phyloP scores from a whole-genome alignment of 768 basidiomycete species.

The Candolleomyces eurysporus region DNA sequence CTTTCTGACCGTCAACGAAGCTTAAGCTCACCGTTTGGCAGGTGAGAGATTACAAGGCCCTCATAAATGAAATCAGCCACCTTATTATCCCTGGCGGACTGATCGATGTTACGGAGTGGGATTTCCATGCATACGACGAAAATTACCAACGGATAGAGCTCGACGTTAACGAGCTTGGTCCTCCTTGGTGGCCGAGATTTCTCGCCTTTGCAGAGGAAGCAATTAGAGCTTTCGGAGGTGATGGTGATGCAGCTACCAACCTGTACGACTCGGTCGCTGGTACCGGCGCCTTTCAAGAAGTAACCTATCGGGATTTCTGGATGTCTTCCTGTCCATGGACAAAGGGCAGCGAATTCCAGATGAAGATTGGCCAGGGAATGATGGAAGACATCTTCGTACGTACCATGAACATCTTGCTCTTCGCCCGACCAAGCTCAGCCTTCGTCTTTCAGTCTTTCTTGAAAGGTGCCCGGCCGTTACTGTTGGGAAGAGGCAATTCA shows the following conservation, averaged over 20 bases:
- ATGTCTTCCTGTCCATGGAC: slow-evolving; percentile 59
- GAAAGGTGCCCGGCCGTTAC: neutral
- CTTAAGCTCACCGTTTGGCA: slow-evolving; percentile 23
- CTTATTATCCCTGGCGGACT: slow-evolving; percentile 71
- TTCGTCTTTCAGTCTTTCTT: neutral
- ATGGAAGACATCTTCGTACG: slow-evolving; percentile 58
- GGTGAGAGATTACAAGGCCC: slow-evolving; percentile 64
- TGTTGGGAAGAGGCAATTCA: neutral
- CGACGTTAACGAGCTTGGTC: slow-evolving; percentile 35
- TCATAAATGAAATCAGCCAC: slow-evolving; percentile 66
- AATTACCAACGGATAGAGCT: slow-evolving; percentile 32
- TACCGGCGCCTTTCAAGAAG: slow-evolving; percentile 58
- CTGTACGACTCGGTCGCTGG: slow-evolving; percentile 44
- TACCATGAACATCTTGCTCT: neutral
- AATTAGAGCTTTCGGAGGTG: slow-evolving; percentile 29
- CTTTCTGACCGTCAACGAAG: slow-evolving; percentile 1
- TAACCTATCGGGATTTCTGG: slow-evolving; percentile 59
- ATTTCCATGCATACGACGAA: slow-evolving; percentile 58
- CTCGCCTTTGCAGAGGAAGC: slow-evolving; percentile 49
- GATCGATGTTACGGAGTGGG: slow-evolving; percentile 65
- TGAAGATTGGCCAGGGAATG: slow-evolving; percentile 44
- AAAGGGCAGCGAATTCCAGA: slow-evolving; percentile 34
- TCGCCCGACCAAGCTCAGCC: slow-evolving; percentile 1
- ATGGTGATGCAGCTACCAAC: slow-evolving; percentile 40
- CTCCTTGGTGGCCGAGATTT: slow-evolving; percentile 58